A percentile compares a stretch with the other conserved stretches of the same genome.
phyloP scores from a whole-genome alignment of 2,329 filamentous ascomycete genomes.

The Alternaria conjuncta region DNA sequence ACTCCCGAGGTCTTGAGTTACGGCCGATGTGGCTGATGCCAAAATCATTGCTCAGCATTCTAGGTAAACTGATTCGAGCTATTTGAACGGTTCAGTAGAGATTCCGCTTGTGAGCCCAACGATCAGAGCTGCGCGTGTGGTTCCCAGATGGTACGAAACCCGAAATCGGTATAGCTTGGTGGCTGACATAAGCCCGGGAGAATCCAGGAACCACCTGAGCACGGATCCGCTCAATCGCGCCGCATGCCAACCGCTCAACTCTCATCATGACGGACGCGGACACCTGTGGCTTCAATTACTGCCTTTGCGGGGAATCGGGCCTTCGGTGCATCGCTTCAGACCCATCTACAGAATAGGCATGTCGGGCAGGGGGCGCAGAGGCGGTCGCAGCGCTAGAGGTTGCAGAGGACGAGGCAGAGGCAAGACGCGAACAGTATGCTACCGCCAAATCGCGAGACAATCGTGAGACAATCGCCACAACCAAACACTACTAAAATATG shows the following conservation, averaged over 20 bases:
- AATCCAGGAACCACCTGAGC: not conserved
- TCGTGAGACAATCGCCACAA: not conserved
- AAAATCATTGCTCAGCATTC: not conserved
- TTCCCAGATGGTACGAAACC: not conserved
- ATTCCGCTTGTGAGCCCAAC: not conserved
- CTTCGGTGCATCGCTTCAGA: not conserved
- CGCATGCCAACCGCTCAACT: not conserved
- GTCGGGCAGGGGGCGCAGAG: slow-evolving; percentile 29
- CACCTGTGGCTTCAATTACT: not conserved
- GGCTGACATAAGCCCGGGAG: not conserved
- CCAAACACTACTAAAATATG: not conserved
- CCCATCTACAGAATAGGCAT: slow-evolving; percentile 14
- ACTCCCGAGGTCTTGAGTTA: not conserved
- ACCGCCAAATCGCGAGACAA: not conserved
- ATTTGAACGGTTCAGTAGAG: not conserved
- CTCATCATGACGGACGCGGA: not conserved
- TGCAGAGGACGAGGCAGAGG: slow-evolving; percentile 16
- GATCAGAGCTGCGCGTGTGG: not conserved
- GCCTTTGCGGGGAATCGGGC: not conserved
- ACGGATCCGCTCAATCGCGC: not conserved
- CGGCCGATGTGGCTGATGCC: not conserved
- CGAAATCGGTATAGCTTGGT: not conserved
- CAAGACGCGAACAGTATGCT: slow-evolving; percentile 24
- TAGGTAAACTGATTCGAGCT: not conserved
- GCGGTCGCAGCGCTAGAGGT: slow-evolving; percentile 17